Conservation (phyloP, 1,284 basidiomycete genomes). For the Peniophora sp. region DNA sequence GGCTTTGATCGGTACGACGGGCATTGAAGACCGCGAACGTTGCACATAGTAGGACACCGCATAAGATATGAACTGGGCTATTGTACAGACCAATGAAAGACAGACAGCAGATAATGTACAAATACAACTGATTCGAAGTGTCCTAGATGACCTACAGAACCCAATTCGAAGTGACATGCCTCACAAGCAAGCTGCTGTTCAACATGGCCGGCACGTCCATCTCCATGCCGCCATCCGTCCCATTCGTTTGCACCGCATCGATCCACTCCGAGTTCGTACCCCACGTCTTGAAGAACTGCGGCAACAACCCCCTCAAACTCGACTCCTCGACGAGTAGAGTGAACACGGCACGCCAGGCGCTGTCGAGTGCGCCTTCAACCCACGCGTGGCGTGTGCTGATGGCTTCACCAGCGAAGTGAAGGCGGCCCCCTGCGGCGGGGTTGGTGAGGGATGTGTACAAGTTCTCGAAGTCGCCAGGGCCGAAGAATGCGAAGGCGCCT, state of each 20-base stretch:
- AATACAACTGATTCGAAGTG: too few species aligned
- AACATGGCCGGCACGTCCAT: too few species aligned
- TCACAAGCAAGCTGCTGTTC: too few species aligned
- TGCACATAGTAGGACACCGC: too few species aligned
- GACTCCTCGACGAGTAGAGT: neutral
- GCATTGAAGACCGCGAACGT: too few species aligned
- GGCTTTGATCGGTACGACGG: neutral
- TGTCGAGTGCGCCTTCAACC: conserved; percentile 16
- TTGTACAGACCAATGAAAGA: too few species aligned
- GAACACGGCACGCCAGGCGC: conserved; percentile 12
- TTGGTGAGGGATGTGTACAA: conserved; percentile 12
- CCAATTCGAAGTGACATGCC: too few species aligned
- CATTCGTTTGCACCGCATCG: neutral
- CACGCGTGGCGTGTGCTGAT: conserved; percentile 17
- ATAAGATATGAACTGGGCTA: too few species aligned
- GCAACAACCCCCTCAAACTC: neutral
- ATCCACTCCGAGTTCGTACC: neutral
- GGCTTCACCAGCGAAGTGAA: conserved; percentile 20
- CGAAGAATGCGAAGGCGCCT: conserved; percentile 17
- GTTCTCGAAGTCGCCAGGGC: conserved; percentile 13
- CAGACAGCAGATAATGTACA: too few species aligned
- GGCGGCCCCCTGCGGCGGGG: conserved; percentile 12
- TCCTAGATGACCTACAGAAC: too few species aligned
- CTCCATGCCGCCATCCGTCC: too few species aligned
- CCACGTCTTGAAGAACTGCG: neutral